phyloP scores from a whole-genome alignment of 768 basidiomycete genomes.

The Pleurotus tuoliensis region DNA sequence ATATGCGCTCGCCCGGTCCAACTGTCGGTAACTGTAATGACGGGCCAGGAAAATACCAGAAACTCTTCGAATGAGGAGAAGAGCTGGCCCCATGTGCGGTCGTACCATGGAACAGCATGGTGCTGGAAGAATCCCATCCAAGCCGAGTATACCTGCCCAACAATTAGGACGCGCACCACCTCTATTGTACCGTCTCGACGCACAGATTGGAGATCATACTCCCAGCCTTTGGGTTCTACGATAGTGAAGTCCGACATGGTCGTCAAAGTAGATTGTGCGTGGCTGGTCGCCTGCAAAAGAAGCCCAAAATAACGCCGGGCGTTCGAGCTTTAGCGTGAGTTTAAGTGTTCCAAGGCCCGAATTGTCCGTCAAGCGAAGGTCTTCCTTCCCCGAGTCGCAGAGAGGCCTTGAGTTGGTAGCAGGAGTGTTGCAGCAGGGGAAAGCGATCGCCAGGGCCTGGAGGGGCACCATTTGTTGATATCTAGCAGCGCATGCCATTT shows the following conservation, averaged over 20 bases:
- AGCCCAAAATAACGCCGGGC: not conserved
- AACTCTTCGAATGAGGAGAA: conserved; percentile 81
- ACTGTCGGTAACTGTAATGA: conserved; percentile 70
- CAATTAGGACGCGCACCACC: too few species aligned
- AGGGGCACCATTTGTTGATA: too few species aligned
- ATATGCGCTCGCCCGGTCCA: conserved; percentile 74
- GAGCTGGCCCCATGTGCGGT: conserved; percentile 73
- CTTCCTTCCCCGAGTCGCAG: too few species aligned
- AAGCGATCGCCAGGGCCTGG: too few species aligned
- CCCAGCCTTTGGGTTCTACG: conserved; percentile 76
- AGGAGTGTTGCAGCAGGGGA: too few species aligned
- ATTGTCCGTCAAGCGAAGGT: too few species aligned
- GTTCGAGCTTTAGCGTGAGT: too few species aligned
- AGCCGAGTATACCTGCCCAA: conserved; percentile 55
- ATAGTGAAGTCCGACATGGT: conserved; percentile 66
- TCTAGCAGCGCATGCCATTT: too few species aligned
- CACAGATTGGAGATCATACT: conserved; percentile 77
- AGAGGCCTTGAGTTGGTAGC: too few species aligned
- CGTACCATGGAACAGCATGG: conserved; percentile 71
- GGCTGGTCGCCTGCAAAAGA: not conserved
- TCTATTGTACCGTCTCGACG: conserved; percentile 18
- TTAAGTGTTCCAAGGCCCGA: too few species aligned
- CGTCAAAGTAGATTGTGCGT: not conserved
- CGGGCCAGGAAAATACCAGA: conserved; percentile 80
- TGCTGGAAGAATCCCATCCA: conserved; percentile 79